These are phyloP conservation scores for Fraxinus greggii DNA, from an alignment of 305 asterid species.

Conservation along the genomic window DNA sequence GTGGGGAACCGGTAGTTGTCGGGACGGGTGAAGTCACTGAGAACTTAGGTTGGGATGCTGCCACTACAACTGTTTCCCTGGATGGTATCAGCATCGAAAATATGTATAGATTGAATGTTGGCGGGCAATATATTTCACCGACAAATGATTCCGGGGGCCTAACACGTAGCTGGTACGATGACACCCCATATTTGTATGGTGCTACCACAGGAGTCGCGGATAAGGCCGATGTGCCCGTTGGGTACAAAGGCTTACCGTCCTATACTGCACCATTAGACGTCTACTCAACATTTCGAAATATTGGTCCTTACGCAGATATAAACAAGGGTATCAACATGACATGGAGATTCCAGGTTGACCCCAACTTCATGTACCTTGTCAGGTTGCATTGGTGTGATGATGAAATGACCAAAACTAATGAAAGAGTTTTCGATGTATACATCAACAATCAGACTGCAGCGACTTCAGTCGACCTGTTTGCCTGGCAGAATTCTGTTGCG, in stretches of 20 bases:
- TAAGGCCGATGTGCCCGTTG: constrained; percentile 29
- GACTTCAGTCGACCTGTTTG: constrained; percentile 39
- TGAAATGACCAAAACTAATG: constrained; percentile 45
- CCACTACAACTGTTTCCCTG: constrained; percentile 41
- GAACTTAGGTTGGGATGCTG: constrained; percentile 2
- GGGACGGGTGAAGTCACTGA: constrained; percentile 27
- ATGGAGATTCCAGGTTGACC: constrained; percentile 72
- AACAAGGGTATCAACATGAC: constrained; percentile 58
- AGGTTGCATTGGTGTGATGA: constrained; percentile 93
- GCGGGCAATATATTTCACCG: constrained; percentile 67
- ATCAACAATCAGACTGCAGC: constrained; percentile 66
- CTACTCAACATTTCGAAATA: constrained; percentile 49
- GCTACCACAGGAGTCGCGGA: constrained; percentile 43
- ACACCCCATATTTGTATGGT: constrained; percentile 55
- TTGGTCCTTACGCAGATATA: constrained; percentile 52
- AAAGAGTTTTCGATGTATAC: constrained; percentile 58
- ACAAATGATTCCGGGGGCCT: constrained; percentile 62
- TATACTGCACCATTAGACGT: constrained; percentile 67
- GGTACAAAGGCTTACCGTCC: constrained; percentile 43
- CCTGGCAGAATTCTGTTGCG: constrained; percentile 32
- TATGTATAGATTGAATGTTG: constrained; percentile 73
- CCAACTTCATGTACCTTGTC: constrained; percentile 65
- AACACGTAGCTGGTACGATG: constrained; percentile 88
- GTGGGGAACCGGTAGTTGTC: constrained; percentile 34
- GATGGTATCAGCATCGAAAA: constrained; percentile 46